Percentiles rank a stretch among this genome's conserved stretches.
These are phyloP conservation scores for Purpureocillium takamizusanense DNA, from an alignment of 2,329 filamentous ascomycete genomes.

Conservation along the genomic window DNA sequence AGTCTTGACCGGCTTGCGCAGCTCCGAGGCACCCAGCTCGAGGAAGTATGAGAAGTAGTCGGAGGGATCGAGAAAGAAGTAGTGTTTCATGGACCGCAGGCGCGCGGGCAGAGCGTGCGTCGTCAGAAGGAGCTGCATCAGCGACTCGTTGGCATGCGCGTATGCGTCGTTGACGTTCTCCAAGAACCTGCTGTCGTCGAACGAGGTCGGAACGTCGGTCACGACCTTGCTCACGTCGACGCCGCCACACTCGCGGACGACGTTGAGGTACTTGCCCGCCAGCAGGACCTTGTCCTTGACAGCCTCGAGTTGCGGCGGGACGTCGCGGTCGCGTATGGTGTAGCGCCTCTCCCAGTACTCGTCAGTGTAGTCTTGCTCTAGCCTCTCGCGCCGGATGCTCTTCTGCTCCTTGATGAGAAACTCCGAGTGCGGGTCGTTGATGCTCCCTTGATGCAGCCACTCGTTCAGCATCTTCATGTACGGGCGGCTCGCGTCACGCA, in stretches of 20 bases:
- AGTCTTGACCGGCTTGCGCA: slow-evolving; percentile 78
- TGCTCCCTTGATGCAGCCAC: slow-evolving; percentile 93
- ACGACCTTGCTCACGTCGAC: slow-evolving; percentile 88
- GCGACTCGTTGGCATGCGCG: slow-evolving; percentile 86
- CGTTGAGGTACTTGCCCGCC: slow-evolving; percentile 95
- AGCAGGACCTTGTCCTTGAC: slow-evolving; percentile 92
- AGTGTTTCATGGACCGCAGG: slow-evolving; percentile 88
- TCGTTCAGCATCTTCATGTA: slow-evolving; percentile 99
- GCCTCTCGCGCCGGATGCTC: slow-evolving; percentile 80
- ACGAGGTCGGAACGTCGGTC: slow-evolving; percentile 79
- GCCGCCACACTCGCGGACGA: slow-evolving; percentile 92
- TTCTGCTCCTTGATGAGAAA: slow-evolving; percentile 95
- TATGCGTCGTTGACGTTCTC: slow-evolving; percentile 96
- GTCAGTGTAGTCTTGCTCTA: slow-evolving; percentile 96
- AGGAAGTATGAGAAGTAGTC: slow-evolving; percentile 99
- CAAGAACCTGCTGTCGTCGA: slow-evolving; percentile 84
- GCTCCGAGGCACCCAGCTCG: slow-evolving; percentile 79
- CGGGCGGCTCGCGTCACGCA: slow-evolving; percentile 82
- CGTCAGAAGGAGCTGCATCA: slow-evolving; percentile 83
- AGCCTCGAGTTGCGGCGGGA: slow-evolving; percentile 82
- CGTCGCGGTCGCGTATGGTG: slow-evolving; percentile 82
- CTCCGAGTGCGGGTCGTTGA: slow-evolving; percentile 87
- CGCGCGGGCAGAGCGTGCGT: slow-evolving; percentile 85
- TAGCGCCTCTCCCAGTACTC: slow-evolving; percentile 99
- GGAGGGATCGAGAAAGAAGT: slow-evolving; percentile 96